A percentile compares a stretch with the other conserved stretches of the same genome.
Evolutionary conservation across 2,329 filamentous ascomycete species (phyloP).

Genomic region (Botrytis fabae): DNA sequence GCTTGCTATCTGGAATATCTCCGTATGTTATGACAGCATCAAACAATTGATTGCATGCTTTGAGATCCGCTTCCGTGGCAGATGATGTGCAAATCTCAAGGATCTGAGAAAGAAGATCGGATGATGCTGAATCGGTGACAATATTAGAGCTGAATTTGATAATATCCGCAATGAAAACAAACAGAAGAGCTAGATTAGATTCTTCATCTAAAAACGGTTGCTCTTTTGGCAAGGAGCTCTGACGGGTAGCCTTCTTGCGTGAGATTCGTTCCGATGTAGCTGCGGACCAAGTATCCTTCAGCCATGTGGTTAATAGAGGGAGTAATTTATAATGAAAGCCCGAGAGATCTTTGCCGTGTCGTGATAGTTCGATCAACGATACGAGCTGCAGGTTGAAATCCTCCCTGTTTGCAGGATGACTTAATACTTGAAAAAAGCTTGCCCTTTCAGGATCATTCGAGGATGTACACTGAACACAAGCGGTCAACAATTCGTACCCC

Average conservation of each 20-base stretch:
- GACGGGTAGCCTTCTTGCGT: conserved; percentile 50
- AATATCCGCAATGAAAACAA: conserved; percentile 64
- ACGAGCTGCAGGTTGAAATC: conserved; percentile 68
- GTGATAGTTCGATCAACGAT: conserved; percentile 61
- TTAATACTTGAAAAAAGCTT: conserved; percentile 64
- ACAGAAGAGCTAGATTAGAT: conserved; percentile 62
- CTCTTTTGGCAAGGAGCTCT: conserved; percentile 43
- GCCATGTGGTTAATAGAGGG: conserved; percentile 61
- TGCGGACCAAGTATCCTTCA: conserved; percentile 55
- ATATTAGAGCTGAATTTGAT: conserved; percentile 76
- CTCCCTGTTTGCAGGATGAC: conserved; percentile 55
- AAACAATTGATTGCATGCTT: conserved; percentile 66
- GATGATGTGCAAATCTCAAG: conserved; percentile 69
- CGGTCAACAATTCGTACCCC: conserved; percentile 66
- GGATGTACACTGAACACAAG: conserved; percentile 62
- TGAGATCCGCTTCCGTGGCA: conserved; percentile 62
- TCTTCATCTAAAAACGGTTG: conserved; percentile 53
- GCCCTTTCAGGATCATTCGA: conserved; percentile 67
- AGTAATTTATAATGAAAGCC: conserved; percentile 69
- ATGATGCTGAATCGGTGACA: conserved; percentile 62
- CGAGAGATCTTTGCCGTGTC: conserved; percentile 59
- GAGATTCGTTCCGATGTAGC: conserved; percentile 56
- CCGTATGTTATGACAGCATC: conserved; percentile 72
- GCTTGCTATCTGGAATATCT: conserved; percentile 61
- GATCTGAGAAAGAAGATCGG: conserved; percentile 60